Percentiles rank a stretch among this genome's conserved stretches.
These are phyloP conservation scores for Scedosporium boydii DNA, from an alignment of 2,329 filamentous ascomycete genomes.

Conservation along the genomic window DNA sequence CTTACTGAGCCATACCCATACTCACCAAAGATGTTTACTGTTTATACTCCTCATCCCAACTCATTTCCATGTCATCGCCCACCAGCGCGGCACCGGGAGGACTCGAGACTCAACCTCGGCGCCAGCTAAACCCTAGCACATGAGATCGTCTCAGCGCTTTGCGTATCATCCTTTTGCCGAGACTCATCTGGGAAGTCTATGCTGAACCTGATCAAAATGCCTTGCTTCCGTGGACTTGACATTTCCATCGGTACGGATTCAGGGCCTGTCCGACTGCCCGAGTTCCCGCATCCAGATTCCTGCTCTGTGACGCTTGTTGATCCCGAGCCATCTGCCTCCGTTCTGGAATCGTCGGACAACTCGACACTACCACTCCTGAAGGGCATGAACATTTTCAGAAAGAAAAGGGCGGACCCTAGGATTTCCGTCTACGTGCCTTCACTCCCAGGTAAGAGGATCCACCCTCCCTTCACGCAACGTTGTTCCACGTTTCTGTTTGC, in stretches of 20 bases:
- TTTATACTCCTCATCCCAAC: neutral
- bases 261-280: constrained; percentile 30
- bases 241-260: constrained; percentile 30
- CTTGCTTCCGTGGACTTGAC: constrained; percentile 37
- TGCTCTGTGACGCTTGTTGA: constrained; percentile 29
- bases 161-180: too few relatives aligned
- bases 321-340: constrained; percentile 5
- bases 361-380: neutral
- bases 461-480: neutral
- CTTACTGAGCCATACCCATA: too few relatives aligned
- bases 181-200: neutral
- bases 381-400: constrained; percentile 12
- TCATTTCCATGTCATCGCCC: neutral
- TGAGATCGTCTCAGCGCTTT: too few relatives aligned
- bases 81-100: too few relatives aligned
- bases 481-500: neutral
- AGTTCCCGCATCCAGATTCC: constrained; percentile 46
- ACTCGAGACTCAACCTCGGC: neutral
- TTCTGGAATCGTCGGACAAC: neutral
- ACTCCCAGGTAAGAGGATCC: constrained; percentile 30
- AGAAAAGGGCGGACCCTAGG: constrained; percentile 25
- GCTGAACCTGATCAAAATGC: constrained; percentile 26
- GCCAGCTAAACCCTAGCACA: neutral
- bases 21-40: too few relatives aligned
- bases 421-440: constrained; percentile 50